Percentiles rank a stretch among this genome's conserved stretches.
These are phyloP conservation scores for Lojkania enalia DNA, from an alignment of 2,329 filamentous ascomycete genomes.

Conservation along the genomic window DNA sequence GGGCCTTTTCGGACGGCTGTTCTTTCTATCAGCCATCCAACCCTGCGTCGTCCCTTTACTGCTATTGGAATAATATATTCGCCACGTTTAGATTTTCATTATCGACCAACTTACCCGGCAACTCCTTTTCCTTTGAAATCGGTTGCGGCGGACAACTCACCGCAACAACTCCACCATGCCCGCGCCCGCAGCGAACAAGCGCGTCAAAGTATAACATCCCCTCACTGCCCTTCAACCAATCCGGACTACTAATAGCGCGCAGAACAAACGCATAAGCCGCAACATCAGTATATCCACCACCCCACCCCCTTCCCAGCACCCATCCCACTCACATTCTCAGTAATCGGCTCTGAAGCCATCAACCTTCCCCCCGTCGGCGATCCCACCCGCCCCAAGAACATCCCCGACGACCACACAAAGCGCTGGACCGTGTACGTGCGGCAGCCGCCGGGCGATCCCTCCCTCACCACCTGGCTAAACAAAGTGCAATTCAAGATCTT, in stretches of 20 bases:
- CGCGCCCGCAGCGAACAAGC: slow-evolving; percentile 58
- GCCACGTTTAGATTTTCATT: no score
- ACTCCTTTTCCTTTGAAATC: no score
- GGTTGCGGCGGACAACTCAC: neutral
- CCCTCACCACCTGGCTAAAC: slow-evolving; percentile 93
- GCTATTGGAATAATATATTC: no score
- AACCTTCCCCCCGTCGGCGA: slow-evolving; percentile 73
- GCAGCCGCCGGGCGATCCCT: slow-evolving; percentile 78
- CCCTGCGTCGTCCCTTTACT: no score
- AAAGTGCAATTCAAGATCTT: slow-evolving; percentile 98
- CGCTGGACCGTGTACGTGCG: slow-evolving; percentile 95
- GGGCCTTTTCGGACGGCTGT: no score
- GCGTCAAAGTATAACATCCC: slow-evolving; percentile 46
- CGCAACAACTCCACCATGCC: slow-evolving; percentile 49
- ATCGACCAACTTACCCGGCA: no score
- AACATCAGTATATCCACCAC: slow-evolving; percentile 39
- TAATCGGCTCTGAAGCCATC: slow-evolving; percentile 56
- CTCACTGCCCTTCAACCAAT: neutral
- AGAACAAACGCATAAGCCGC: slow-evolving; percentile 48
- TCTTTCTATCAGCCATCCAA: no score
- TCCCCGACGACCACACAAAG: slow-evolving; percentile 91
- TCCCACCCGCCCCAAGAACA: slow-evolving; percentile 61
- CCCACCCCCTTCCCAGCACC: neutral
- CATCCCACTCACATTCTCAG: slow-evolving; percentile 38
- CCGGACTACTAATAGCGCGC: slow-evolving; percentile 19